phyloP scores from a whole-genome alignment of 106 monocot species.

The Dendrobium officinale region DNA sequence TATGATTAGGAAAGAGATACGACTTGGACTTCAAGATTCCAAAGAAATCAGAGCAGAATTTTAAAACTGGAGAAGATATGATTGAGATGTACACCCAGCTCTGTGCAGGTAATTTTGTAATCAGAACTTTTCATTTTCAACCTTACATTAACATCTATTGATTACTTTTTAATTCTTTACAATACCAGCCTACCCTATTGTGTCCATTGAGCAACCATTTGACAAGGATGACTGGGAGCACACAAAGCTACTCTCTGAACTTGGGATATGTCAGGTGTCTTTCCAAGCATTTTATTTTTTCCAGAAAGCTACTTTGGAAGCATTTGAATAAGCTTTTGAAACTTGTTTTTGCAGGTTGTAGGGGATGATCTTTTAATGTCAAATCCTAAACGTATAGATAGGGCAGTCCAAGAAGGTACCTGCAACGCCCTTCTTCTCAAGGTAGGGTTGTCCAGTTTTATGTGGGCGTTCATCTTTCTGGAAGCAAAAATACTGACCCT shows the following conservation, averaged over 20 bases:
- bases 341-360: slow-evolving; percentile 56
- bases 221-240: slow-evolving; percentile 95
- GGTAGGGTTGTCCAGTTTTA: slow-evolving; percentile 29
- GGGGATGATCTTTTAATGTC: slow-evolving; percentile 92
- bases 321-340: slow-evolving; percentile 10
- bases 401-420: slow-evolving; percentile 64
- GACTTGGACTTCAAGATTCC: slow-evolving; percentile 79
- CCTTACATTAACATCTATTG: not conserved
- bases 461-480: not conserved
- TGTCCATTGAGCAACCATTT: slow-evolving; percentile 92
- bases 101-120: slow-evolving; percentile 47
- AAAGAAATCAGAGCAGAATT: slow-evolving; percentile 68
- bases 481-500: not conserved
- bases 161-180: not conserved
- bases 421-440: slow-evolving; percentile 96
- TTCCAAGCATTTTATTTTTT: slow-evolving; percentile 4
- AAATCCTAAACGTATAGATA: slow-evolving; percentile 74
- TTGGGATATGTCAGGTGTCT: slow-evolving; percentile 79
- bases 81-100: slow-evolving; percentile 75
- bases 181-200: slow-evolving; percentile 67
- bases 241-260: slow-evolving; percentile 58
- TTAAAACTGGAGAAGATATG: slow-evolving; percentile 92
- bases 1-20: slow-evolving; percentile 73
- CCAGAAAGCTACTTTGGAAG: not conserved
- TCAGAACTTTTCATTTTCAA: not conserved